Percentiles rank a stretch among this genome's conserved stretches.
These are phyloP conservation scores for Mucor indicus DNA, from an alignment of 371 early-diverging fungal genomes.

Conservation along the genomic window DNA sequence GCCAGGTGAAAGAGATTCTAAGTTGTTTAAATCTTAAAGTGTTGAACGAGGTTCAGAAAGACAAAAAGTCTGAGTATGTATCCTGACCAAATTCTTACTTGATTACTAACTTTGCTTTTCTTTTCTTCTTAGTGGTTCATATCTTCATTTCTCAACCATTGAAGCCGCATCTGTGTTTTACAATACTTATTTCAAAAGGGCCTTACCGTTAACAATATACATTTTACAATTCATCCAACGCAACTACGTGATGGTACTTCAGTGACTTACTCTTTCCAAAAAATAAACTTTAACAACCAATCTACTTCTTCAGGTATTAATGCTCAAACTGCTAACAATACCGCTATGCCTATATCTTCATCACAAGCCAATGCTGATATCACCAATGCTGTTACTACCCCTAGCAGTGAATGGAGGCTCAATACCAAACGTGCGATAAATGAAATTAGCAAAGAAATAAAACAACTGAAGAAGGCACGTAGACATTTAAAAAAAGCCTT, in stretches of 20 bases:
- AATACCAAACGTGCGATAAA: constrained; percentile 12
- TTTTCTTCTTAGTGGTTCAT: constrained; percentile 14
- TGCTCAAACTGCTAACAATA: constrained; percentile 4
- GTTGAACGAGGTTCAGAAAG: constrained; percentile 10
- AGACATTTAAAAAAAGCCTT: constrained; percentile 13
- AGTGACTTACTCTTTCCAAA: constrained; percentile 4
- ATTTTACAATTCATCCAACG: constrained; percentile 11
- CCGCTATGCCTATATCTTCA: constrained; percentile 8
- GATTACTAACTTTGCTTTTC: constrained; percentile 9
- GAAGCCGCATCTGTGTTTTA: constrained; percentile 10
- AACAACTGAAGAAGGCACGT: constrained; percentile 6
- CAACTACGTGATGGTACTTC: constrained; percentile 7
- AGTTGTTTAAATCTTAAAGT: constrained; percentile 5
- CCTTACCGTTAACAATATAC: constrained; percentile 5
- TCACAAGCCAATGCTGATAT: constrained; percentile 12
- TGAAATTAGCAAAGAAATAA: constrained; percentile 13
- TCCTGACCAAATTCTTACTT: constrained; percentile 14
- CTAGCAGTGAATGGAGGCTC: constrained; percentile 9
- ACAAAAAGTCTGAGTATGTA: constrained; percentile 9
- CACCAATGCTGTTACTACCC: constrained; percentile 9
- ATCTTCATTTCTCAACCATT: constrained; percentile 10
- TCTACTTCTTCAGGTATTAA: constrained; percentile 6
- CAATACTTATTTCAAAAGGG: constrained; percentile 8
- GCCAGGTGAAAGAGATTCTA: constrained; percentile 1
- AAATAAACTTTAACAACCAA: constrained; percentile 6